A percentile compares a stretch with the other conserved stretches of the same genome.
Conservation (phyloP, 306 rosid genomes). For the Trifolium pratense region DNA sequence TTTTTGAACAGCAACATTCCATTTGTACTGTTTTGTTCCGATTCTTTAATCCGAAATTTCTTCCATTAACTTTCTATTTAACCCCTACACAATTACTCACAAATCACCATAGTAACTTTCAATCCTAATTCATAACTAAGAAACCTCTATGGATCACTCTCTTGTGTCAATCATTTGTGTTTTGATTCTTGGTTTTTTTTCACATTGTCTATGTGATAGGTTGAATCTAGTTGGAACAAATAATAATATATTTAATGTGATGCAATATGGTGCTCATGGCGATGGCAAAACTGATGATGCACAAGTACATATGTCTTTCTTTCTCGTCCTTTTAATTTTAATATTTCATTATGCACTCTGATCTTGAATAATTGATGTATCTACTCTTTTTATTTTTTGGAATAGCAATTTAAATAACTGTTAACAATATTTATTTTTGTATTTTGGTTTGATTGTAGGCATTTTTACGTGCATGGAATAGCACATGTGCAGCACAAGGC, state of each 20-base stretch:
- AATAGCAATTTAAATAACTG: background rate
- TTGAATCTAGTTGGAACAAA: background rate
- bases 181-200: slow-evolving; percentile 32
- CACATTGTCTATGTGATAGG: slow-evolving; percentile 23
- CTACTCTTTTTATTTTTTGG: too few relatives aligned
- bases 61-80: background rate
- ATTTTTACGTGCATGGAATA: slow-evolving; percentile 33
- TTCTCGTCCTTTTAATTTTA: background rate
- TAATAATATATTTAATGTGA: slow-evolving; percentile 5
- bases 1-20: too few relatives aligned
- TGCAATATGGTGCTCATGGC: slow-evolving; percentile 39
- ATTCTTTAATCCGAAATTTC: background rate
- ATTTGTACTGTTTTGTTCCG: too few relatives aligned
- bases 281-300: slow-evolving; percentile 39
- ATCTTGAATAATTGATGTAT: background rate
- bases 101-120: background rate
- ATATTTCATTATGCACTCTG: background rate
- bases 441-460: slow-evolving; percentile 32
- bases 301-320: slow-evolving; percentile 7
- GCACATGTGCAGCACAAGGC: slow-evolving; percentile 20
- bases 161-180: background rate
- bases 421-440: background rate
- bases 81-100: slow-evolving; percentile 2
- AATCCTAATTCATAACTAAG: too few relatives aligned
- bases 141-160: too few relatives aligned